Evolutionary conservation across 1,139 yeast genomes (phyloP).

Genomic region (Kodamaea alishanica): DNA sequence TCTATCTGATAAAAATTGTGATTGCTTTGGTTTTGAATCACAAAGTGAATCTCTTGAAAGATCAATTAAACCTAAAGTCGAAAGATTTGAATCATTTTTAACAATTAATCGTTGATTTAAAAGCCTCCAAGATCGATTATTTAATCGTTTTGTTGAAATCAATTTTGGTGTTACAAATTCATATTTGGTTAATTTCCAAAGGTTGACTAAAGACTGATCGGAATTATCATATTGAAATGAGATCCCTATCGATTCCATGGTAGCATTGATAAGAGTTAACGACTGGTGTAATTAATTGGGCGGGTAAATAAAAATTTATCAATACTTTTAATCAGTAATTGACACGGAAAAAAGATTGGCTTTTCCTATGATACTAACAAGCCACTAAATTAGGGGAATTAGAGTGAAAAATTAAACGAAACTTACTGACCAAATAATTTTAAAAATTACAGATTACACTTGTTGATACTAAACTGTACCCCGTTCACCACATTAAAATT

Average conservation of each 20-base stretch:
- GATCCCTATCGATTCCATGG: slow-evolving; percentile 15
- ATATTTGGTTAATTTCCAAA: slow-evolving; percentile 15
- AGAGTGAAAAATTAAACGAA: background rate
- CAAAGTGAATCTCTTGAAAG: slow-evolving; percentile 13
- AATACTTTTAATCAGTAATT: background rate
- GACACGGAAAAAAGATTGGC: background rate
- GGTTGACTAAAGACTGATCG: slow-evolving; percentile 14
- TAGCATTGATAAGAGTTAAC: slow-evolving; percentile 3
- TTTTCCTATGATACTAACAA: background rate
- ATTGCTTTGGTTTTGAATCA: slow-evolving; percentile 12
- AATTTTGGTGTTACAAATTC: slow-evolving; percentile 10
- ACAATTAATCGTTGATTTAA: slow-evolving; percentile 12
- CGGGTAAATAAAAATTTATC: background rate
- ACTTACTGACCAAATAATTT: too few species aligned
- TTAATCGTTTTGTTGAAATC: slow-evolving; percentile 13
- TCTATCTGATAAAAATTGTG: slow-evolving; percentile 14
- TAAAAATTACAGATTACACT: too few species aligned
- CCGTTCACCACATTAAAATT: too few species aligned
- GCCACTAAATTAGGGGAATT: slow-evolving; percentile 1
- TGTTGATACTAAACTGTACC: too few species aligned
- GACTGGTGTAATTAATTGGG: background rate
- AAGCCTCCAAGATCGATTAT: slow-evolving; percentile 17
- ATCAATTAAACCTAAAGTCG: slow-evolving; percentile 7
- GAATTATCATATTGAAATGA: slow-evolving; percentile 14
- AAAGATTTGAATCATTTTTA: background rate